Evolutionary conservation across 129 eudicot species (phyloP).

Genomic region (Saussurea involucrata): DNA sequence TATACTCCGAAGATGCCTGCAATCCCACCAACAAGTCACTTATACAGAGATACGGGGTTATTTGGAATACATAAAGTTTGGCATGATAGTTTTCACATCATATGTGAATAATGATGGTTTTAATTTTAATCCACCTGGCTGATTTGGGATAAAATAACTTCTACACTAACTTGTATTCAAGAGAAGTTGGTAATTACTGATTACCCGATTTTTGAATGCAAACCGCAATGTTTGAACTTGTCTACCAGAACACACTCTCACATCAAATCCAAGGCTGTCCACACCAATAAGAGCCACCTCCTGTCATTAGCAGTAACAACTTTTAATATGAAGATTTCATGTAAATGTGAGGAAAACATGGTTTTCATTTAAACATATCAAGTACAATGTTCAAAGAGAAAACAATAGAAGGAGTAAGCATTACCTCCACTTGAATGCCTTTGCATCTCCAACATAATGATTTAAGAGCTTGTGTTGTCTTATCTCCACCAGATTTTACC

Average conservation of each 20-base stretch:
- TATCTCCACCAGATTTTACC: slow-evolving; percentile 79
- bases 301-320: slow-evolving; percentile 33
- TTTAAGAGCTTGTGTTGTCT: slow-evolving; percentile 66
- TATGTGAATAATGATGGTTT: too few relatives aligned
- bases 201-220: slow-evolving; percentile 71
- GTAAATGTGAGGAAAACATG: background rate
- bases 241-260: slow-evolving; percentile 80
- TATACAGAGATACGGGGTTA: background rate
- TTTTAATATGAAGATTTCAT: background rate
- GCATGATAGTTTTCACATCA: background rate
- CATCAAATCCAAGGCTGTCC: slow-evolving; percentile 84
- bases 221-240: slow-evolving; percentile 86
- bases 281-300: slow-evolving; percentile 80
- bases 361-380: background rate
- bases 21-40: slow-evolving; percentile 10
- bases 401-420: background rate
- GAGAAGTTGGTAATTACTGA: slow-evolving; percentile 13
- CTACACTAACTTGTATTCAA: background rate
- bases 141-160: background rate
- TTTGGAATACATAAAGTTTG: background rate
- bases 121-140: background rate
- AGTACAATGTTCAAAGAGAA: background rate
- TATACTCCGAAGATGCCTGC: slow-evolving; percentile 82
- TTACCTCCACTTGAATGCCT: slow-evolving; percentile 91
- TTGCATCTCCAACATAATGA: slow-evolving; percentile 79